Percentiles rank a stretch among this genome's conserved stretches.
Evolutionary conservation across 441 rosid species (phyloP).

Genomic region (Pelargonium citronellum): DNA sequence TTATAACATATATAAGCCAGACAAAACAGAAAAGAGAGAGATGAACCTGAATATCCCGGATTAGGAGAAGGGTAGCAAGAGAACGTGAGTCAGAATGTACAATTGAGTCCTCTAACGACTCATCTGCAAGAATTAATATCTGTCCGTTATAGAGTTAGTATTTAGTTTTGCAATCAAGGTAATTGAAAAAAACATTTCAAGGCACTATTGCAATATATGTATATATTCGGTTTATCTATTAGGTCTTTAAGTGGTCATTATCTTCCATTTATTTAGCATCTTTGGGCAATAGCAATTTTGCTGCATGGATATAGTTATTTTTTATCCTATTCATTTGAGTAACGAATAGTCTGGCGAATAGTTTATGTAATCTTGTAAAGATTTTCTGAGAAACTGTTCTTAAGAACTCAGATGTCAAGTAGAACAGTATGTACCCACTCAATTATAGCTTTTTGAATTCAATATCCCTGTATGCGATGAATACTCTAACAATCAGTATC

Average conservation of each 20-base stretch:
- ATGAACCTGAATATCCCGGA: slow-evolving; percentile 81
- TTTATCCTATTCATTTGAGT: too few relatives aligned
- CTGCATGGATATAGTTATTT: too few relatives aligned
- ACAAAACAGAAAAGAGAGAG: neutral
- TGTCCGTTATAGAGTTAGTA: slow-evolving; percentile 58
- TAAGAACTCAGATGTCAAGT: neutral
- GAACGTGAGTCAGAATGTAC: slow-evolving; percentile 92
- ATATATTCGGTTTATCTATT: neutral
- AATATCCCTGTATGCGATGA: neutral
- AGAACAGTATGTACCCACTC: too few relatives aligned
- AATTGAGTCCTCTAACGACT: slow-evolving; percentile 80
- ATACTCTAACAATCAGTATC: neutral
- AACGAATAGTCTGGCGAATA: neutral
- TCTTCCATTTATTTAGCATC: too few relatives aligned
- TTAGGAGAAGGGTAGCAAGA: slow-evolving; percentile 92
- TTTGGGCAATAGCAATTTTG: too few relatives aligned
- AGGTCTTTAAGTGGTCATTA: neutral
- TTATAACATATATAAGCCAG: neutral
- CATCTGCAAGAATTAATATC: slow-evolving; percentile 96
- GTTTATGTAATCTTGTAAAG: neutral
- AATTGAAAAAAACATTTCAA: neutral
- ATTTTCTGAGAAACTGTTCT: neutral
- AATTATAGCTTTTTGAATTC: neutral
- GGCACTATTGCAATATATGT: neutral
- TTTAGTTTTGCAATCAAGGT: slow-evolving; percentile 15